Base-by-base conservation (phyloP, 2,329 filamentous ascomycete species). In the Corniculantispora saksenae region DNA sequence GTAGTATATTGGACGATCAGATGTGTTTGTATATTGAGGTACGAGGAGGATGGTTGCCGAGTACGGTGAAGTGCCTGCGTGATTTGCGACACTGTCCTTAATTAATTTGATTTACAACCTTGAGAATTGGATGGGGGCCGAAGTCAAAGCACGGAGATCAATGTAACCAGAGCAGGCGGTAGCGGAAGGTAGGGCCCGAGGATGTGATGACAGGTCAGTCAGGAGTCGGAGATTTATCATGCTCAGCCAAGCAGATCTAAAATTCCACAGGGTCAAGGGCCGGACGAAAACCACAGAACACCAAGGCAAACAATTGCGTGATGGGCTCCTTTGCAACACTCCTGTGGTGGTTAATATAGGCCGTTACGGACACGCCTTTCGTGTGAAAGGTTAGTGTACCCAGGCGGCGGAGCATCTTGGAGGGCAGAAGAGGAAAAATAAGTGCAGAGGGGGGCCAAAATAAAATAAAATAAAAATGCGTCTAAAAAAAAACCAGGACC, bases 321-420 rank as follows among this genome's bases (percentile, higher is more conserved):
- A 51, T 51, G 25, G 21, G 23, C 21, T 5, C 10, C 6, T 27
- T 25, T 23, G 47, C 21, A 25, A 17, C 1, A 10, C 2, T 38
- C 15, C 6, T 43, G n/a, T n/a, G 47, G 23, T 51, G 13, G 23
- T 29, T 53, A 61, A 51, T 61, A 43, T 61, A 47, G 23, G 23
- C 47, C 51, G 47, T 23, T 61, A 61, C 25, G n/a, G n/a, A 21
- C 47, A 61, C 58, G 35, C 58, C 58, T 40, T 13, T 13, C 23
- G 25, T 25, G 32, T 21, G 3, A 7, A 19, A 51, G 58, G 58
- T 12, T 61, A 53, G 47, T 53, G 58, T 61, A 61, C 47, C 47
- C 57, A 60, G 57, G 17, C 38, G 38, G 38, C 15, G 32, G 29
- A 40, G 32, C 7, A 5, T 21, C 5, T 21, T 43, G 38, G 10